Conservation (phyloP, 805 yeast species). For the Hanseniaspora nectarophila region DNA sequence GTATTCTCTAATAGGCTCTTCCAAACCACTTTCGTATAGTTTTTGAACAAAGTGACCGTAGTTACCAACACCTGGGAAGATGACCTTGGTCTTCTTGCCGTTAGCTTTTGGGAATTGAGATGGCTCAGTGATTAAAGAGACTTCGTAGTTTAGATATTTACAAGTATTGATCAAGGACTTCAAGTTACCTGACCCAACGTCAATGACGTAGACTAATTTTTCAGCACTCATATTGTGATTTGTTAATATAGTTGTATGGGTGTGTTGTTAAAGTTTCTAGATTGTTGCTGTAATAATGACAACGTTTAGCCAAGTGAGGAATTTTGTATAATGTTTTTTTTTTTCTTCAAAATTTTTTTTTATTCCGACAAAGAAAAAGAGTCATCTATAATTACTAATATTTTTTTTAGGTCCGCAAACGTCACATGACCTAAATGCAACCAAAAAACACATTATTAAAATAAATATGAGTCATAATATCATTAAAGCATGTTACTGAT, state of each 20-base stretch:
- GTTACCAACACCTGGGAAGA: slow-evolving; percentile 96
- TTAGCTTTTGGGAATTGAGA: slow-evolving; percentile 40
- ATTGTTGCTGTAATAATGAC: no score
- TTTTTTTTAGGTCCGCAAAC: no score
- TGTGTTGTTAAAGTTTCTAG: no score
- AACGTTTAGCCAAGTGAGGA: not conserved
- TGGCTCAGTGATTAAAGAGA: slow-evolving; percentile 42
- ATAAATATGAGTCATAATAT: no score
- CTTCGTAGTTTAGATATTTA: slow-evolving; percentile 59
- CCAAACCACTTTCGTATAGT: slow-evolving; percentile 49
- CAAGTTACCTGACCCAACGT: slow-evolving; percentile 87
- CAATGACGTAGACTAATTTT: slow-evolving; percentile 50
- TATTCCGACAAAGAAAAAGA: not conserved
- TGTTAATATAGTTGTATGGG: not conserved
- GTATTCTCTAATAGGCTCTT: slow-evolving; percentile 52
- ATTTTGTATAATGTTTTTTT: no score
- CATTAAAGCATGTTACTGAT: no score
- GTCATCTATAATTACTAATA: not conserved
- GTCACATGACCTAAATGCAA: no score
- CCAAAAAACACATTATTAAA: no score
- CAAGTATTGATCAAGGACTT: slow-evolving; percentile 84
- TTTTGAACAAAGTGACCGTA: slow-evolving; percentile 85
- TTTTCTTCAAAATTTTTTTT: no score
- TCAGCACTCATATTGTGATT: not conserved
- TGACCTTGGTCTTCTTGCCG: slow-evolving; percentile 41